Evolutionary conservation across 2,329 filamentous ascomycete species (phyloP), one percentile per base, ranked within the genome.

Genomic region (Stromatinia cepivora): DNA sequence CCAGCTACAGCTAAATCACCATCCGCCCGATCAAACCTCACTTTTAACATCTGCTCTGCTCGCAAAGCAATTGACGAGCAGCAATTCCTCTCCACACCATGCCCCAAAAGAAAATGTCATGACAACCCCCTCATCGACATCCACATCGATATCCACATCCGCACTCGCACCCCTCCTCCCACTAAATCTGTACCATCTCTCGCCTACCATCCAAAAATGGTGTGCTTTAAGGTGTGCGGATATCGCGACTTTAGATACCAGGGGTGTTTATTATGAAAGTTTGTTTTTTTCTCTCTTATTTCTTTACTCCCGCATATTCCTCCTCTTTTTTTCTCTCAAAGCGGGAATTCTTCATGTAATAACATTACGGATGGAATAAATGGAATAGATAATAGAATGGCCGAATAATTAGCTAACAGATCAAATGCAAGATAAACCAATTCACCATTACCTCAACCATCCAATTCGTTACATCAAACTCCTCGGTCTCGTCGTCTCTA

Each of bases 391-490:
- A 34, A n/a, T n/a, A n/a, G n/a, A n/a, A n/a, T n/a, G n/a, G n/a
- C n/a, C n/a, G 28, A 28, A 36, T 7, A 0, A 8, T 8, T 4
- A 45, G 45, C 34, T 67, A 50, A 67, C 28, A 15, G 15, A 22
- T n/a, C 6, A 4, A 25, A 4, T 20, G 39, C 15, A 85, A 85
- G 83, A 83, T 62, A 84, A 87, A 75, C 81, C 84, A 72, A 81
- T 89, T 46, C 89, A 84, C 77, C 93, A 93, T 79, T 84, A 88
- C 80, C 66, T 62, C 10, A 94, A 93, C 78, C 88, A 94, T 73
- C 92, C 92, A 0, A 87, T 94, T 74, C 87, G 88, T 84, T 94
- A 89, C 86, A 86, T 92, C 66, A 88, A 89, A 71, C 79, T 94
- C 45, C 85, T 88, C 10, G 92, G 92, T 42, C 79, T 93, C 11